Conservation (phyloP, 352 stramenopile species). For the Phytophthora cajani region DNA sequence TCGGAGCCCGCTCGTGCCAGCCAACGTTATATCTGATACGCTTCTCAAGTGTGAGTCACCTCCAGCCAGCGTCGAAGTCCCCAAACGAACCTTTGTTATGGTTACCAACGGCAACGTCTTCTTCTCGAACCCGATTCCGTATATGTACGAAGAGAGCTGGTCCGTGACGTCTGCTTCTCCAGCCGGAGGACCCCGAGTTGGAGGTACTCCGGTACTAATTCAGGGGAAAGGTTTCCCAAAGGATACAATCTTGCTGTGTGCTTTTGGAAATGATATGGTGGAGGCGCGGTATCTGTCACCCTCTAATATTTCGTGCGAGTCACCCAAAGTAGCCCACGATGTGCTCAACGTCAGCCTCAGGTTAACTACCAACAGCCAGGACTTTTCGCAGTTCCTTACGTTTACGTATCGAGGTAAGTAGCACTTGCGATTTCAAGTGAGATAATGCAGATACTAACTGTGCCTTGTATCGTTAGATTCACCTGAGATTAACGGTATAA, state of each 20-base stretch:
- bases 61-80: conserved; percentile 22
- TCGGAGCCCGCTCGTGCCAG: conserved; percentile 37
- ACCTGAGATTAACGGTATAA: conserved; percentile 38
- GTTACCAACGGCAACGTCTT: conserved; percentile 59
- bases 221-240: conserved; percentile 40
- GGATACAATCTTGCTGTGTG: conserved; percentile 34
- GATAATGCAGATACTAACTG: neutral
- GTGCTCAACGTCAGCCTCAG: conserved; percentile 36
- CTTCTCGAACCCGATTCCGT: conserved; percentile 69
- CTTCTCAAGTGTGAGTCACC: conserved; percentile 51
- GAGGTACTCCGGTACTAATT: conserved; percentile 47
- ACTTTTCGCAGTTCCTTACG: conserved; percentile 45
- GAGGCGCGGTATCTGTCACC: conserved; percentile 34
- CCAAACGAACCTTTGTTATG: conserved; percentile 50
- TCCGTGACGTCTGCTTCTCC: conserved; percentile 33
- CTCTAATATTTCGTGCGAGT: conserved; percentile 34
- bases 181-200: conserved; percentile 35
- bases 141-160: conserved; percentile 56
- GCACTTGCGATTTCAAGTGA: neutral
- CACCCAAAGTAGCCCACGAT: conserved; percentile 12
- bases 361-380: conserved; percentile 64
- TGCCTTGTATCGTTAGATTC: conserved; percentile 35
- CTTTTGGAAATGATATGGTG: conserved; percentile 40
- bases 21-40: conserved; percentile 46
- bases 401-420: conserved; percentile 63